Evolutionary conservation across 495 filamentous ascomycete genomes (phyloP).

Genomic region (Apodospora peruviana): DNA sequence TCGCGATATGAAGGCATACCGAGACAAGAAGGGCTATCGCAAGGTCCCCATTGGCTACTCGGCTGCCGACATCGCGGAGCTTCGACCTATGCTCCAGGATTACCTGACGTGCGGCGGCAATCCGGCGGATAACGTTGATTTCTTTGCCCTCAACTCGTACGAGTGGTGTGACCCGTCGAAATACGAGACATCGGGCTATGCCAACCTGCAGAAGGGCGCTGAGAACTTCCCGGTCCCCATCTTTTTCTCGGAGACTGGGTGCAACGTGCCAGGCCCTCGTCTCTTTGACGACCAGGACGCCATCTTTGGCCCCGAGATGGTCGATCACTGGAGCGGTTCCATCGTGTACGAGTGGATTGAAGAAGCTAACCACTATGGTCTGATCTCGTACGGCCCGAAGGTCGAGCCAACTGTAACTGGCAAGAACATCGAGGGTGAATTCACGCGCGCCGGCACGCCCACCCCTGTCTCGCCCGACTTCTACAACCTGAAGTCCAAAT

Average conservation of each 20-base stretch:
- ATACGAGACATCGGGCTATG: slow-evolving; percentile 66
- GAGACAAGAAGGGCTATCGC: slow-evolving; percentile 72
- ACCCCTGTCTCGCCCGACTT: slow-evolving; percentile 73
- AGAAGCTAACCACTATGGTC: slow-evolving; percentile 78
- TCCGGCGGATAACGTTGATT: slow-evolving; percentile 66
- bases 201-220: slow-evolving; percentile 50
- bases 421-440: slow-evolving; percentile 57
- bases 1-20: slow-evolving; percentile 76
- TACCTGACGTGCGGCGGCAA: slow-evolving; percentile 76
- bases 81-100: slow-evolving; percentile 83
- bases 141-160: slow-evolving; percentile 82
- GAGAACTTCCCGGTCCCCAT: slow-evolving; percentile 63
- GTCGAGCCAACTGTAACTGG: slow-evolving; percentile 42
- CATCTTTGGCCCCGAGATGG: slow-evolving; percentile 72
- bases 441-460: slow-evolving; percentile 64
- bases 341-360: slow-evolving; percentile 91
- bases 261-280: slow-evolving; percentile 62
- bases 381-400: slow-evolving; percentile 68
- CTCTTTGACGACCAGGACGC: slow-evolving; percentile 70
- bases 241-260: slow-evolving; percentile 81
- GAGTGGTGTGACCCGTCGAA: slow-evolving; percentile 73
- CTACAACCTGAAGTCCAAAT: slow-evolving; percentile 66
- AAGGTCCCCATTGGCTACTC: slow-evolving; percentile 83
- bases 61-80: slow-evolving; percentile 75
- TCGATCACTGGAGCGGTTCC: slow-evolving; percentile 68